Percentiles rank a stretch among this genome's conserved stretches.
These are phyloP conservation scores for Paraphoma chrysanthemicola DNA, from an alignment of 2,329 filamentous ascomycete species.

Conservation along the genomic window DNA sequence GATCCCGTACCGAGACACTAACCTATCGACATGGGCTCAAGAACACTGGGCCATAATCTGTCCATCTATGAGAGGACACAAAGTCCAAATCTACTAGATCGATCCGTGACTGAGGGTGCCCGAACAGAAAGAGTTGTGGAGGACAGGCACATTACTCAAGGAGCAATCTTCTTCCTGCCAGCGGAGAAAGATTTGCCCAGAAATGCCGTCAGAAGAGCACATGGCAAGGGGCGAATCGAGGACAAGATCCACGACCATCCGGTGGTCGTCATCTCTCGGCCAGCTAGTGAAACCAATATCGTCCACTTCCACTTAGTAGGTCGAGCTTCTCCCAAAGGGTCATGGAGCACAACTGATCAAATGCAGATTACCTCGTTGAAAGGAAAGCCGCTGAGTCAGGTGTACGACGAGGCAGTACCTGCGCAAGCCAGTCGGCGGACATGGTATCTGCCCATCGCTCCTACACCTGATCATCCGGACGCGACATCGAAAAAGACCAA, in stretches of 20 bases:
- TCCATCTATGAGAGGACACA: neutral
- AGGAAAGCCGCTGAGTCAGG: slow-evolving; percentile 39
- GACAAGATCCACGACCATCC: slow-evolving; percentile 45
- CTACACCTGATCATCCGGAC: slow-evolving; percentile 40
- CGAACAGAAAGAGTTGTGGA: slow-evolving; percentile 13
- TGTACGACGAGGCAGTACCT: slow-evolving; percentile 41
- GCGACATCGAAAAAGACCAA: slow-evolving; percentile 39
- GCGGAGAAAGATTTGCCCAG: slow-evolving; percentile 34
- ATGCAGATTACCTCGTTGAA: slow-evolving; percentile 43
- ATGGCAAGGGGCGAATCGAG: slow-evolving; percentile 41
- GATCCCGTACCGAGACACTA: neutral
- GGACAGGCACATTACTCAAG: slow-evolving; percentile 29
- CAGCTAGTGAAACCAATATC: slow-evolving; percentile 26
- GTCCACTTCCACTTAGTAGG: slow-evolving; percentile 48
- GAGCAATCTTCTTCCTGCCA: slow-evolving; percentile 42
- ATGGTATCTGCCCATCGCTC: slow-evolving; percentile 44
- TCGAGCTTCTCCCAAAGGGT: neutral
- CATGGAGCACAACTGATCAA: slow-evolving; percentile 13
- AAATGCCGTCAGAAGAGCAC: slow-evolving; percentile 32
- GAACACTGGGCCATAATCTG: neutral
- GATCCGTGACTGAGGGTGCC: slow-evolving; percentile 8
- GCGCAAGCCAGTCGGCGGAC: slow-evolving; percentile 40
- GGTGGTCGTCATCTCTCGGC: slow-evolving; percentile 41
- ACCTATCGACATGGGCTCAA: neutral
- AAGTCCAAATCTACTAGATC: neutral